Evolutionary conservation across 371 early-diverging fungal genomes (phyloP), one percentile per base, ranked within the genome.

Genomic region (Homolaphlyctis polyrhiza): DNA sequence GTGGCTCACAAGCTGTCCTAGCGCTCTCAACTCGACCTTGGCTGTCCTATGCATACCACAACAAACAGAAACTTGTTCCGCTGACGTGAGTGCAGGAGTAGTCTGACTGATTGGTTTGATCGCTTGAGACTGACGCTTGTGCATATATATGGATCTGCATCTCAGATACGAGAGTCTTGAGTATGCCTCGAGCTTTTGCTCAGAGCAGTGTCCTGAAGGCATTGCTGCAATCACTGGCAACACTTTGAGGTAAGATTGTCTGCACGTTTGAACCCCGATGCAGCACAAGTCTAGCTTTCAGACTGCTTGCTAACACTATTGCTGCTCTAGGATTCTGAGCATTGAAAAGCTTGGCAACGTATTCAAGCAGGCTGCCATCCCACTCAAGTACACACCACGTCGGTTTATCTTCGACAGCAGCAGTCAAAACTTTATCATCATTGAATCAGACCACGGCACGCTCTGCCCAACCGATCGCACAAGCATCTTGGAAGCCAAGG

Each of bases 341-440:
- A 77, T 95, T 8, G 97, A 96, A 52, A 89, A 89, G 59, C 78
- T 95, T 4, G 93, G 90, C 54, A 82, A 80, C 23, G 81, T 84
- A 16, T 92, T 95, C 65, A 93, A 95, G 72, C 91, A 92, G 66
- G 84, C 87, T 0, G 65, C 89, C 0, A 84, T 96, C 33, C 94
- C 93, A 25, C 80, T 97, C 50, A 85, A 82, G 27, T 92, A 90
- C 66, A 97, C 98, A 1, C 98, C 98, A 2, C 85, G 96, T 65
- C 83, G 86, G 11, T 88, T 95, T 60, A 82, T 84, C 6, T 78
- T 89, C 61, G 87, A 93, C 63, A 83, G 81, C 29, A 73, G 77
- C 3, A 84, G 88, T 43, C 88, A 87, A 57, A 84, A 89, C 35
- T 93, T 98, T 81, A 90, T 92, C 2, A 75, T 95, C 57, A 82